These are phyloP conservation scores for Mycosphaerella sp. DNA, from an alignment of 2,329 filamentous ascomycete genomes.

Conservation along the genomic window DNA sequence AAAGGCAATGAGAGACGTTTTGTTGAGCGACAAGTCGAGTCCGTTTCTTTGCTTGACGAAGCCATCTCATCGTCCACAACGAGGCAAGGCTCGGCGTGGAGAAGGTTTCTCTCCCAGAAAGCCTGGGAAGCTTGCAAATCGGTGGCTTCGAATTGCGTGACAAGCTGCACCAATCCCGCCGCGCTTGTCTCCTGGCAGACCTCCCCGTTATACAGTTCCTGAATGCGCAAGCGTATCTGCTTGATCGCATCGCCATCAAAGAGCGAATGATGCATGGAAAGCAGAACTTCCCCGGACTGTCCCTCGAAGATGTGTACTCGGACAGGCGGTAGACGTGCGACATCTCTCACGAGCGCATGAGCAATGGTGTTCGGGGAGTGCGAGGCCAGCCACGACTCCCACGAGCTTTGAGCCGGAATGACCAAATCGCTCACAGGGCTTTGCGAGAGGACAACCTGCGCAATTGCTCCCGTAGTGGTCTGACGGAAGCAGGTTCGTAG, in stretches of 20 bases:
- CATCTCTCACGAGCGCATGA: neutral
- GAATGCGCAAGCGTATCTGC: neutral
- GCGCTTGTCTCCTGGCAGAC: neutral
- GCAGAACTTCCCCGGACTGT: neutral
- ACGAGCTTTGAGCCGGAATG: neutral
- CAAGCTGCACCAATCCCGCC: neutral
- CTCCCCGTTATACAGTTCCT: neutral
- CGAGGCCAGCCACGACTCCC: neutral
- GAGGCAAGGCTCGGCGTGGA: neutral
- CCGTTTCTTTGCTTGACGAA: neutral
- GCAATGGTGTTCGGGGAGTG: neutral
- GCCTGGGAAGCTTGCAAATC: neutral
- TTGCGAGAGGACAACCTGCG: neutral
- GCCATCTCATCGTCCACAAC: neutral
- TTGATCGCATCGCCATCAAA: neutral
- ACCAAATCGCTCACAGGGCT: neutral
- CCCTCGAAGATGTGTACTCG: neutral
- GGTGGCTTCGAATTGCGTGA: neutral
- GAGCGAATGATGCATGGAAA: neutral
- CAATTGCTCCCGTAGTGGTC: neutral
- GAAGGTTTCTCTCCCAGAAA: neutral
- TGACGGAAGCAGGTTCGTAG: neutral
- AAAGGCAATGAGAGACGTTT: neutral
- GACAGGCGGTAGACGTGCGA: neutral
- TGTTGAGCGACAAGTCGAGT: neutral